Percentiles rank a stretch among this genome's conserved stretches.
Conservation (phyloP, 768 basidiomycete genomes). For the Mrakia frigida region DNA sequence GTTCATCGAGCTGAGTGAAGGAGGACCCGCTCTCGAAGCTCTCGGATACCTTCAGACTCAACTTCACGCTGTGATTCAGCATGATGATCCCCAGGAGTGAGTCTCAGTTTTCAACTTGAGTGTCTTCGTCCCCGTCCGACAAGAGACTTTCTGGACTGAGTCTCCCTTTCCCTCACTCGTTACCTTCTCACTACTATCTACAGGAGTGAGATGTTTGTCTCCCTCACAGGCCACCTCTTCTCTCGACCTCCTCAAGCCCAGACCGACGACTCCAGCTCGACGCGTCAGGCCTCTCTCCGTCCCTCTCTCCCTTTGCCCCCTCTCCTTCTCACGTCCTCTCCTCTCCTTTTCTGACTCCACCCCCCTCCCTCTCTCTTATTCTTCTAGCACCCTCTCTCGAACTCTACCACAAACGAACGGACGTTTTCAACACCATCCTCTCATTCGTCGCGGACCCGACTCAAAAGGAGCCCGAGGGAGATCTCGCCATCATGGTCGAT, state of each 20-base stretch:
- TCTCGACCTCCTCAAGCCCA: background rate
- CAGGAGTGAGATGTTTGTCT: constrained; percentile 25
- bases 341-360: too few species aligned
- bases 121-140: background rate
- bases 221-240: constrained; percentile 21
- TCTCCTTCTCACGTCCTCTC: too few species aligned
- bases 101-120: background rate
- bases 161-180: background rate
- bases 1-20: constrained; percentile 28
- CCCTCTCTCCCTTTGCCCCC: too few species aligned
- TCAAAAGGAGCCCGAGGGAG: constrained; percentile 21
- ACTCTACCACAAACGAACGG: constrained; percentile 8
- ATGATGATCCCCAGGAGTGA: constrained; percentile 15
- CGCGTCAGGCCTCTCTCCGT: background rate
- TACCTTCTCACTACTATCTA: too few species aligned
- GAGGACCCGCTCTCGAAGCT: constrained; percentile 1
- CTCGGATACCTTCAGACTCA: constrained; percentile 23
- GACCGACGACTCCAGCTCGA: background rate
- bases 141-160: background rate
- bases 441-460: constrained; percentile 8
- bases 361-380: too few species aligned
- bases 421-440: constrained; percentile 13
- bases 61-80: constrained; percentile 20
- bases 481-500: constrained; percentile 20
- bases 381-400: background rate